Evolutionary conservation across 164 flowering plant species (phyloP), one percentile per base, ranked within the genome.

Genomic region (Saururus chinensis): DNA sequence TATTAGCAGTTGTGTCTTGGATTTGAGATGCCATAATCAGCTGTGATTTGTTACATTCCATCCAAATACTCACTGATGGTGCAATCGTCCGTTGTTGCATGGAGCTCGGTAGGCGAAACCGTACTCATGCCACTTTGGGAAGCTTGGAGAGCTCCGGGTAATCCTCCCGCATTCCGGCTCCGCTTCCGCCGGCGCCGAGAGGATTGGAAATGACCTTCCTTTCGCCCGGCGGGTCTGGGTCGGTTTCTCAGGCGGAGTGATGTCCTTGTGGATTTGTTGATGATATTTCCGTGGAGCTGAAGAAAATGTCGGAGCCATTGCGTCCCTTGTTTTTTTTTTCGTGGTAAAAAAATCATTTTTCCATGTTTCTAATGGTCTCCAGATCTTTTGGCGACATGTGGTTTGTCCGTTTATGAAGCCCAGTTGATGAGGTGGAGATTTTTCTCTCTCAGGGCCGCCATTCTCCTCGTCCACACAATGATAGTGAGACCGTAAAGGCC

Each of bases 141-240:
- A n/a, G n/a, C n/a, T n/a, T n/a, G n/a, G n/a, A n/a, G n/a, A n/a
- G n/a, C n/a, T n/a, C n/a, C n/a, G n/a, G n/a, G n/a, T n/a, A 41
- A 85, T 85, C 41, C 16, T 55, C 25, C 58, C 58, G 30, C 13
- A 23, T 17, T 21, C 58, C n/a, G n/a, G n/a, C n/a, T n/a, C n/a
- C 17, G 57, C 35, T 30, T 17, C 30, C 17, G 58, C 58, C 58
- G 30, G n/a, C n/a, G n/a, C 37, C 11, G 35, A 35, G 7, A 9
- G 49, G 49, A 45, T 45, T 23, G 58, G 16, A 17, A 23, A 30
- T 35, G 35, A 21, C 58, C 25, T 23, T 16, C 30, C 58, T 55
- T 55, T 55, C 35, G 30, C 10, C 25, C 20, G 21, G 23, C 54
- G 21, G 2, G 35, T 35, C 1, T 11, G 58, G 58, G 23, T 21